Percentiles rank a stretch among this genome's conserved stretches.
phyloP scores from a whole-genome alignment of 208 protist species.

The Angomonas ambiguus region DNA sequence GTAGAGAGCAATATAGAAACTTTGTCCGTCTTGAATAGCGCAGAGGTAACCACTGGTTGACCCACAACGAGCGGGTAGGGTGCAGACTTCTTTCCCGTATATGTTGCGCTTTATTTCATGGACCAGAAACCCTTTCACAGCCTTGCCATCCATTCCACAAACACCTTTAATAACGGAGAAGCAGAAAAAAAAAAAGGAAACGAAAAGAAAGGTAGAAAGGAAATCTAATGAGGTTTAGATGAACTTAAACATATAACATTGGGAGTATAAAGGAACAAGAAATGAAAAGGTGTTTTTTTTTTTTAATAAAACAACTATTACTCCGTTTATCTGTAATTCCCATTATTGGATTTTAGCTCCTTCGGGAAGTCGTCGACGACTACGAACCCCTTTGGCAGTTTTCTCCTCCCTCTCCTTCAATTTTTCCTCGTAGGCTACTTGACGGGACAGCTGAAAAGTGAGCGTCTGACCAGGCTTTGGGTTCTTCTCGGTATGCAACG shows the following conservation, averaged over 20 bases:
- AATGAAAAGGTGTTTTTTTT: background rate
- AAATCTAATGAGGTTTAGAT: no score
- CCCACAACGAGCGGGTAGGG: background rate
- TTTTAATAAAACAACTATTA: background rate
- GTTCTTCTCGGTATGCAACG: slow-evolving; percentile 72
- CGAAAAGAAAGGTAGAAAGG: no score
- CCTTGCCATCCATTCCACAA: slow-evolving; percentile 1
- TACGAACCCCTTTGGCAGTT: slow-evolving; percentile 21
- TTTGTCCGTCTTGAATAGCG: background rate
- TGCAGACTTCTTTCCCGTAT: background rate
- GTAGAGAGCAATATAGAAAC: background rate
- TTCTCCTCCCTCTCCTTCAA: slow-evolving; percentile 49
- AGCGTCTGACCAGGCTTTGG: slow-evolving; percentile 68
- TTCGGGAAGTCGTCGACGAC: slow-evolving; percentile 38
- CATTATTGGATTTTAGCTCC: slow-evolving; percentile 20
- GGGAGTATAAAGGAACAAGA: background rate
- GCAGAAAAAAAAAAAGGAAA: no score
- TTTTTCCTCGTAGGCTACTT: slow-evolving; percentile 66
- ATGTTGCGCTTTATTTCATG: background rate
- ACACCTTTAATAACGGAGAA: no score
- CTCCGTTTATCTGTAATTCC: background rate
- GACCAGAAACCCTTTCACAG: background rate
- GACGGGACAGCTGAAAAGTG: slow-evolving; percentile 73
- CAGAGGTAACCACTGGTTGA: background rate
- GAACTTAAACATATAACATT: no score